Evolutionary conservation across 2,329 filamentous ascomycete species (phyloP).

Genomic region (Leptosphaerulina australis): DNA sequence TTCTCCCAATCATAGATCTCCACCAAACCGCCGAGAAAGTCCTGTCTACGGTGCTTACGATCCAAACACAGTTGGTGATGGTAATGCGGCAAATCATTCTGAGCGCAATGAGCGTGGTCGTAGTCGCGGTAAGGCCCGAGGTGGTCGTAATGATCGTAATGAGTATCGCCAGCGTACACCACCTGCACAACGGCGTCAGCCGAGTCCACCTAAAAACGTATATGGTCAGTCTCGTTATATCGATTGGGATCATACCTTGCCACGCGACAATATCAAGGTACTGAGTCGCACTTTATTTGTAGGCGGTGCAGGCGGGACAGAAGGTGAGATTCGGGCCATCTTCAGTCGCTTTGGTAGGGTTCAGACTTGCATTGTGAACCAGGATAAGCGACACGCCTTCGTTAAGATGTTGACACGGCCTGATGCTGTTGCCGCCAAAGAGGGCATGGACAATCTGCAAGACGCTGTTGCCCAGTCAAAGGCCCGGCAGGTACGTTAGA

Average conservation of each 20-base stretch:
- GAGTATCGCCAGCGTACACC: slow-evolving; percentile 90
- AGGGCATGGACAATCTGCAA: slow-evolving; percentile 82
- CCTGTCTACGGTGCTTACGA: slow-evolving; percentile 76
- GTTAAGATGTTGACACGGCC: slow-evolving; percentile 95
- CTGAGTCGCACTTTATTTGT: slow-evolving; percentile 95
- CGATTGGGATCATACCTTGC: slow-evolving; percentile 76
- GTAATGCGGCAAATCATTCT: slow-evolving; percentile 62
- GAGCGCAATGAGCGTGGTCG: slow-evolving; percentile 63
- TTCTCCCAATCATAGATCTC: slow-evolving; percentile 61
- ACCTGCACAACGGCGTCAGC: slow-evolving; percentile 66
- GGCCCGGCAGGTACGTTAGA: slow-evolving; percentile 50
- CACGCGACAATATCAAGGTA: slow-evolving; percentile 77
- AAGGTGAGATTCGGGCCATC: slow-evolving; percentile 78
- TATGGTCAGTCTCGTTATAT: slow-evolving; percentile 69
- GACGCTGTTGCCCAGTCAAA: slow-evolving; percentile 73
- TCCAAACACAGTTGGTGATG: slow-evolving; percentile 61
- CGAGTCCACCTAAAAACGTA: slow-evolving; percentile 58
- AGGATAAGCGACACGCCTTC: slow-evolving; percentile 97
- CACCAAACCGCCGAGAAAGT: slow-evolving; percentile 67
- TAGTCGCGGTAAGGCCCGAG: slow-evolving; percentile 55
- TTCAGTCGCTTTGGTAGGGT: slow-evolving; percentile 85
- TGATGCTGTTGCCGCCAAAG: slow-evolving; percentile 82
- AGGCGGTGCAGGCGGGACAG: slow-evolving; percentile 78
- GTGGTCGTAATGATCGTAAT: slow-evolving; percentile 54
- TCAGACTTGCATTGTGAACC: slow-evolving; percentile 97